Conservation (phyloP, 2,329 filamentous ascomycete species). For the Phoma sp. region DNA sequence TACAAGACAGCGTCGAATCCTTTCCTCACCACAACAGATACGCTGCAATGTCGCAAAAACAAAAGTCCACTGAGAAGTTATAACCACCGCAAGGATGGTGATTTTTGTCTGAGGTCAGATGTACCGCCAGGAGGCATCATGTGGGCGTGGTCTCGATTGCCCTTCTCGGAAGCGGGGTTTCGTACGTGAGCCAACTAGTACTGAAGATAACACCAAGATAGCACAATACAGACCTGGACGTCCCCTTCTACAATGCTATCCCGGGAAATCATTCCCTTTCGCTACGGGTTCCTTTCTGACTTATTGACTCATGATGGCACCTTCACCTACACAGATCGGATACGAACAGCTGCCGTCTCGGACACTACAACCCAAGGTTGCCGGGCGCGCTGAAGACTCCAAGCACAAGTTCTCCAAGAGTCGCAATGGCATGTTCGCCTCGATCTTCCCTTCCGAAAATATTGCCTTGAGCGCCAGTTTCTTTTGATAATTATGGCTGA, state of each 20-base stretch:
- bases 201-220: slow-evolving; percentile 12
- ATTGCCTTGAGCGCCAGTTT: neutral
- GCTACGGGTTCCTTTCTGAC: neutral
- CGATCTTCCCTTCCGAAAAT: neutral
- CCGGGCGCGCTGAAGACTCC: slow-evolving; percentile 15
- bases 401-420: slow-evolving; percentile 15
- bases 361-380: neutral
- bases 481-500: slow-evolving; percentile 6
- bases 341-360: slow-evolving; percentile 4
- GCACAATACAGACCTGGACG: neutral
- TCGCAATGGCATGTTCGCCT: slow-evolving; percentile 22
- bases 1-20: neutral
- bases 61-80: neutral
- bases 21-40: neutral
- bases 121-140: neutral
- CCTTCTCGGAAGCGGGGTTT: slow-evolving; percentile 17
- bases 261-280: neutral
- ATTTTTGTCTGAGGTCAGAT: neutral
- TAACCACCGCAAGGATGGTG: neutral
- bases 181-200: slow-evolving; percentile 1
- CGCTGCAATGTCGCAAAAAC: neutral
- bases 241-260: neutral
- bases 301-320: slow-evolving; percentile 2
- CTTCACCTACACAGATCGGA: neutral
- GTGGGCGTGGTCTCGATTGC: slow-evolving; percentile 12